Evolutionary conservation across 2,329 filamentous ascomycete species (phyloP), one percentile per base, ranked within the genome.

Genomic region (Hypoxylon sp.): DNA sequence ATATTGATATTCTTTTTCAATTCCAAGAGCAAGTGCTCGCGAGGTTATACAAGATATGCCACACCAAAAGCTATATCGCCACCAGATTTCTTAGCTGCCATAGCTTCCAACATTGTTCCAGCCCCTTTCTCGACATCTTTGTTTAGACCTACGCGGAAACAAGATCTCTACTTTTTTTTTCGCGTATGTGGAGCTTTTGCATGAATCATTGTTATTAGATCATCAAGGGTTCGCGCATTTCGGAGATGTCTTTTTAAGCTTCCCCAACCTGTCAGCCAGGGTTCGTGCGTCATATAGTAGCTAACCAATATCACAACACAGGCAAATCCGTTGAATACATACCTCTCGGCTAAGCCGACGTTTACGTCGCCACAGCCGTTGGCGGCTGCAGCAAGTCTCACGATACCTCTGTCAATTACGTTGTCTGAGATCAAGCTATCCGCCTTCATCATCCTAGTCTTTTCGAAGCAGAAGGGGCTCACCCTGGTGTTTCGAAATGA

Each of bases 401-500:
- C 96, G 2, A 99, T 99, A 74, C 96, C 96, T n/a, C 84, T 99
- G 45, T 95, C 97, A 76, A 97, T 99, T 72, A 98, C 96, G 0
- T 79, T 99, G 53, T 98, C 96, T 48, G 93, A 98, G 71, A 96
- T 99, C 77, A 93, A 96, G 76, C 84, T 99, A 53, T 97, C 94
- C 3, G 96, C 95, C 9, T 98, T 99, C 78, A 96, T 99, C 72
- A 97, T 99, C 63, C 81, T 99, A 52, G 96, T 99, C 67, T 99
- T 99, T 78, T 98, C 95, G 2, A 95, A 94, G 77, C 94, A 97
- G 81, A 99, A 99, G 78, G 96, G 96, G 19, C 86, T 99, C 61
- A 99, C 96, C 1, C 85, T 99, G 50, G 96, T 99, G 46, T 99
- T 99, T 78, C 91, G 96, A 74, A 98, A 99, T 86, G 96, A 99